Evolutionary conservation across 192 early-diverging fungal species (phyloP), one percentile per base, ranked within the genome.

Genomic region (Coemansia asiatica): DNA sequence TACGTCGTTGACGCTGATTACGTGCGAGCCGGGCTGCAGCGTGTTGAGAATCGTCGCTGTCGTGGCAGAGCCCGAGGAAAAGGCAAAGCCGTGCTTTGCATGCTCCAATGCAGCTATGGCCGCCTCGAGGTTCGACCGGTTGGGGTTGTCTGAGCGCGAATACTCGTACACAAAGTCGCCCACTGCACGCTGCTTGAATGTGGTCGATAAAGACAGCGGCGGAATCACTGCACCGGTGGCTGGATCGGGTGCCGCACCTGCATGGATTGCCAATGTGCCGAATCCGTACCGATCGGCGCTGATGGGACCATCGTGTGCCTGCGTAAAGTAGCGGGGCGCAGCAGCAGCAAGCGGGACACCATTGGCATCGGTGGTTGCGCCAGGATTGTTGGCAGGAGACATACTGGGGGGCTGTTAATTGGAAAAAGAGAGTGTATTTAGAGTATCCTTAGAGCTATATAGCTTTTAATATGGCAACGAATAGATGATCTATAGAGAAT

Each of bases 221-320:
- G 97, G 97, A 63, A 99, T 97, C 15, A 99, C 97, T n/a, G 97
- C 97, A 40, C 95, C 95, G 16, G 95, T 97, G 62, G 87, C 71
- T 23, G 92, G 88, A 69, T 99, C 95, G 40, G 93, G 91, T 58
- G 89, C 81, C 60, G 94, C 89, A 6, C 94, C 97, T 36, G 94
- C 92, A 65, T 99, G 97, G 57, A 99, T 89, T 28, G 97, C 97
- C 57, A 89, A 87, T 12, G 97, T 99, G 60, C 88, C 94, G 66
- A 99, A 98, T 18, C 90, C 87, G 50, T 77, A 80, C 44, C 53
- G 47, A 15, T 36, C 50, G 18, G 67, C 27, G 56, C 61, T 31
- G 38, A 58, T 35, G 1, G 58, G 36, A 35, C 58, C 58, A 2
- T 2, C 12, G 58, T 60, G 58, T 13, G 36, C n/a, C 29, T 38